These are phyloP conservation scores for Rhododendron mucronatum DNA, from an alignment of 148 eudicot species.

Conservation along the genomic window DNA sequence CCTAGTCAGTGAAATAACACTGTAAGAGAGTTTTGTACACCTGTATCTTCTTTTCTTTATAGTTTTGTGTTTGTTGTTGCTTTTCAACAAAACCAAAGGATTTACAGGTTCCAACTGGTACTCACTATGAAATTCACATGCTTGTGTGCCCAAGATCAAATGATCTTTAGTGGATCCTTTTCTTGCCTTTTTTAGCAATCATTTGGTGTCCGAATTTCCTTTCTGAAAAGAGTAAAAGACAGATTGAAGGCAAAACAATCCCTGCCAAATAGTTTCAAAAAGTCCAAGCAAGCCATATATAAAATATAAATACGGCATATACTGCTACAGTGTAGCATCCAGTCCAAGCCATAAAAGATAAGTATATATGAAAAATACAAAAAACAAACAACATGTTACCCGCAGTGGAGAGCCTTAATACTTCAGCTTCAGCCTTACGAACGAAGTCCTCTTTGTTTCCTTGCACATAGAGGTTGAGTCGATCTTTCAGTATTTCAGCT, in stretches of 20 bases:
- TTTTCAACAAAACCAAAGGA: neutral
- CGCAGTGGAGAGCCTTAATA: slow-evolving; percentile 80
- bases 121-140: neutral
- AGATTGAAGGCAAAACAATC: neutral
- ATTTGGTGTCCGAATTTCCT: neutral
- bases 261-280: neutral
- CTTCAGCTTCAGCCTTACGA: slow-evolving; percentile 80
- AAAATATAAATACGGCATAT: neutral
- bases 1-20: neutral
- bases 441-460: slow-evolving; percentile 80
- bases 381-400: slow-evolving; percentile 33
- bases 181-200: neutral
- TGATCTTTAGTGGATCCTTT: neutral
- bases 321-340: neutral
- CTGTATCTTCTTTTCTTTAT: neutral
- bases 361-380: no score
- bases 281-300: neutral
- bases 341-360: slow-evolving; percentile 9
- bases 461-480: slow-evolving; percentile 74
- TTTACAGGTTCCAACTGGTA: neutral
- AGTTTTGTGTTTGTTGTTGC: neutral
- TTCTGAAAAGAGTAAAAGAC: neutral
- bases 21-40: neutral
- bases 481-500: slow-evolving; percentile 56
- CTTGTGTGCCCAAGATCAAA: neutral